Evolutionary conservation across 192 early-diverging fungal species (phyloP).

Genomic region (Pilaira anomala): DNA sequence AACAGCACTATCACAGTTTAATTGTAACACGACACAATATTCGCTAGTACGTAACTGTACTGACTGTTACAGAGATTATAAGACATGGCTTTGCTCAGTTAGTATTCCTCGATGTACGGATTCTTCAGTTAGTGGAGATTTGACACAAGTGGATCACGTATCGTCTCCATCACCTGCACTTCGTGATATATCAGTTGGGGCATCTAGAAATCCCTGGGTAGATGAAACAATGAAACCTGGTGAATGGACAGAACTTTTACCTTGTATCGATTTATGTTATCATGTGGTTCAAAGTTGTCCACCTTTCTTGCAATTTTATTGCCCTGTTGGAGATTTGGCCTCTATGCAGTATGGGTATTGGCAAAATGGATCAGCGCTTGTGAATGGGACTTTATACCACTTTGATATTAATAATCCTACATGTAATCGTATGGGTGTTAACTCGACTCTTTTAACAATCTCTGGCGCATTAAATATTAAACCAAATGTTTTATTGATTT

Average conservation of each 20-base stretch:
- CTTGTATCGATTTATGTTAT: conserved; percentile 58
- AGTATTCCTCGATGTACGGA: conserved; percentile 53
- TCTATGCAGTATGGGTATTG: conserved; percentile 30
- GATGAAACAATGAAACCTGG: conserved; percentile 26
- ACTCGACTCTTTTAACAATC: conserved; percentile 18
- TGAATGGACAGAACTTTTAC: conserved; percentile 47
- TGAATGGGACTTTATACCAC: conserved; percentile 8
- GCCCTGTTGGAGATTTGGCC: conserved; percentile 45
- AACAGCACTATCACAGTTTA: conserved; percentile 44
- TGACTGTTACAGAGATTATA: conserved; percentile 52
- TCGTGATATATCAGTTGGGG: conserved; percentile 19
- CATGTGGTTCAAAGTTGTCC: conserved; percentile 58
- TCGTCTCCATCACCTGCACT: conserved; percentile 13
- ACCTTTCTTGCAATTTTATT: conserved; percentile 49
- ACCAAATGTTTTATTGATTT: background rate
- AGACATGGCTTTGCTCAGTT: conserved; percentile 54
- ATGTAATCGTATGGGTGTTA: conserved; percentile 35
- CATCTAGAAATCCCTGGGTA: conserved; percentile 40
- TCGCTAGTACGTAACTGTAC: conserved; percentile 54
- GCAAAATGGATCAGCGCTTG: conserved; percentile 13
- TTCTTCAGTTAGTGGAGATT: conserved; percentile 11
- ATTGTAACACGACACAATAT: conserved; percentile 49
- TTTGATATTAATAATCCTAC: conserved; percentile 20
- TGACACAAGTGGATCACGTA: conserved; percentile 12
- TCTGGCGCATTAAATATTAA: background rate